Evolutionary conservation across 257 asterid genomes (phyloP).

Genomic region (Solanum dulcamara): DNA sequence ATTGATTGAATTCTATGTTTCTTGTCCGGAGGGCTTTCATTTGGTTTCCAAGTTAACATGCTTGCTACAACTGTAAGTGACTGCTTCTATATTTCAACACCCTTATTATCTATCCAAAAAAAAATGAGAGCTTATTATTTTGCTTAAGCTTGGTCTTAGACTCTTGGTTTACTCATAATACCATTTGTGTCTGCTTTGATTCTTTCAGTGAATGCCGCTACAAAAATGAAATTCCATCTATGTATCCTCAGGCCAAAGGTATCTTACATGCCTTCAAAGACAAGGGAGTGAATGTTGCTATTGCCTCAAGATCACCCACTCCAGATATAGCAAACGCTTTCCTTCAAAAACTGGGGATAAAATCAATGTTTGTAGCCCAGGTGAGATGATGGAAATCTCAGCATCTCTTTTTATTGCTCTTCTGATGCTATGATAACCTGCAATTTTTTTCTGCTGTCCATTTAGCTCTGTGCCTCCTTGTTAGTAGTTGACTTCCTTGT

Average conservation of each 20-base stretch:
- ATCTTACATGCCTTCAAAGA: constrained; percentile 29
- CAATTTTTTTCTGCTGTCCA: background rate
- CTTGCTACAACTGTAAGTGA: background rate
- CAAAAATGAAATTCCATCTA: constrained; percentile 23
- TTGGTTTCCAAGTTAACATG: background rate
- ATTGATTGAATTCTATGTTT: background rate
- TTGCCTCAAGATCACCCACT: constrained; percentile 49
- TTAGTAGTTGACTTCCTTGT: background rate
- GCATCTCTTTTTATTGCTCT: background rate
- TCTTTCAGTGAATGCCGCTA: constrained; percentile 55
- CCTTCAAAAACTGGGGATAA: constrained; percentile 59
- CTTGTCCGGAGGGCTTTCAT: background rate
- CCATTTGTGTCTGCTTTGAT: background rate
- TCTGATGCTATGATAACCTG: background rate
- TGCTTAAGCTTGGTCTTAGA: background rate
- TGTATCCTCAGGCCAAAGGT: constrained; percentile 32
- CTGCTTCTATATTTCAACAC: background rate
- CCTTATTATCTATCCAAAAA: background rate
- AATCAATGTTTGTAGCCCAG: constrained; percentile 77
- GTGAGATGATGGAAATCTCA: constrained; percentile 18
- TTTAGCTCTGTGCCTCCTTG: background rate
- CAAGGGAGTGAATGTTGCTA: constrained; percentile 26
- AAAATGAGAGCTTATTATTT: background rate
- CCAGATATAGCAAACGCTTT: constrained; percentile 74
- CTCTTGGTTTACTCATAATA: background rate